These are phyloP conservation scores for Capsella bursapastoris DNA, from an alignment of 345 rosid genomes.

Conservation along the genomic window DNA sequence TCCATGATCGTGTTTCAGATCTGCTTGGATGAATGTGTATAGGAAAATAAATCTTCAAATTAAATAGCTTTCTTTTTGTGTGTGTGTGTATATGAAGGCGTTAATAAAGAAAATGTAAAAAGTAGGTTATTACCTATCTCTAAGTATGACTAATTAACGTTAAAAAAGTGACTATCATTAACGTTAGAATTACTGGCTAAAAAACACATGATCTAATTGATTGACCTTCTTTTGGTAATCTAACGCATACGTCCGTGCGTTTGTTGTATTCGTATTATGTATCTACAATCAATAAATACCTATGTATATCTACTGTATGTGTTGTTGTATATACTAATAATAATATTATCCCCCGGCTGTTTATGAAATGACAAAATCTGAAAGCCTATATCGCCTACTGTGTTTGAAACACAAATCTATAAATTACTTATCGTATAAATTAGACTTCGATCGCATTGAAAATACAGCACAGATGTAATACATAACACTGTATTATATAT, in stretches of 20 bases:
- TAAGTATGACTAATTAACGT: background rate
- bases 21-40: slow-evolving; percentile 33
- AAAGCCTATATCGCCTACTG: background rate
- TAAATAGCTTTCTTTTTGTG: background rate
- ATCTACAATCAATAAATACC: background rate
- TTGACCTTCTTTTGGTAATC: background rate
- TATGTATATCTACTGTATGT: background rate
- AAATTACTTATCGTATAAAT: slow-evolving; percentile 6
- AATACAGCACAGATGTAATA: slow-evolving; percentile 8
- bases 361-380: slow-evolving; percentile 34
- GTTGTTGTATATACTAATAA: background rate
- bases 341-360: background rate
- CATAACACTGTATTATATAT: background rate
- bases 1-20: slow-evolving; percentile 38
- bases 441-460: slow-evolving; percentile 10
- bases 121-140: background rate
- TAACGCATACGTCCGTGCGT: background rate
- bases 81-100: background rate
- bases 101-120: background rate
- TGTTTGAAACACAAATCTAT: slow-evolving; percentile 8
- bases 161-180: background rate
- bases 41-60: slow-evolving; percentile 23
- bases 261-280: background rate
- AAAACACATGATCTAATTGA: slow-evolving; percentile 8
- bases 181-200: slow-evolving; percentile 15